Evolutionary conservation across 805 yeast genomes (phyloP).

Genomic region (Starmerella apicola): DNA sequence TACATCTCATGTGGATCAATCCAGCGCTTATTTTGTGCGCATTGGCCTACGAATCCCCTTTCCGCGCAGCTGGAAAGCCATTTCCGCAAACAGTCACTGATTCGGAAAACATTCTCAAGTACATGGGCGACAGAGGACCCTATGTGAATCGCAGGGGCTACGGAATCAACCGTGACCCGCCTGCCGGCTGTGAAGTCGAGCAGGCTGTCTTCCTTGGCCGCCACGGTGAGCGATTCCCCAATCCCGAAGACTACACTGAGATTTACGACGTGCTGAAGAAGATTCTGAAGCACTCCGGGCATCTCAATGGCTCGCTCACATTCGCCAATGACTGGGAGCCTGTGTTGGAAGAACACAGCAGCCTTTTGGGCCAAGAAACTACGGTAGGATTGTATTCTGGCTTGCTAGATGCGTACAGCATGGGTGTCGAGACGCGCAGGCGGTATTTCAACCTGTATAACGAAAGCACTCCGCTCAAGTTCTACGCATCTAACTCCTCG

Average conservation of each 20-base stretch:
- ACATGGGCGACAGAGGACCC: constrained; percentile 40
- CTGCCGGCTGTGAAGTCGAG: constrained; percentile 34
- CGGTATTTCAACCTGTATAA: constrained; percentile 38
- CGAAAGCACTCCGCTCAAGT: constrained; percentile 5
- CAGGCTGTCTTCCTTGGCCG: constrained; percentile 40
- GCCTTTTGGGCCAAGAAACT: constrained; percentile 33
- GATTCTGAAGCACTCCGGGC: constrained; percentile 2
- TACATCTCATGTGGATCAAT: too few relatives aligned
- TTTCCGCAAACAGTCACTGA: constrained; percentile 26
- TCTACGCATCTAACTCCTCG: constrained; percentile 42
- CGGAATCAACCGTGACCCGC: constrained; percentile 38
- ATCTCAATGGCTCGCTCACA: constrained; percentile 31
- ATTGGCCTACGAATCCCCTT: constrained; percentile 4
- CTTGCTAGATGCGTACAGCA: constrained; percentile 34
- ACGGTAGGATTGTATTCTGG: constrained; percentile 38
- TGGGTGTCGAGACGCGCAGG: constrained; percentile 39
- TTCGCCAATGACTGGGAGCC: constrained; percentile 38
- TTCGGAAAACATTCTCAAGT: constrained; percentile 35
- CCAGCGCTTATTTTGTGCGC: too few relatives aligned
- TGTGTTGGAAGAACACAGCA: constrained; percentile 33
- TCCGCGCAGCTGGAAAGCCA: constrained; percentile 9
- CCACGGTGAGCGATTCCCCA: constrained; percentile 43
- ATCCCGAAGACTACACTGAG: constrained; percentile 8
- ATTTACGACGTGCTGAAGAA: neutral
- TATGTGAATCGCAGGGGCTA: constrained; percentile 35